These are phyloP conservation scores for Hypoxylon intermedium DNA, from an alignment of 495 filamentous ascomycete species.

Conservation along the genomic window DNA sequence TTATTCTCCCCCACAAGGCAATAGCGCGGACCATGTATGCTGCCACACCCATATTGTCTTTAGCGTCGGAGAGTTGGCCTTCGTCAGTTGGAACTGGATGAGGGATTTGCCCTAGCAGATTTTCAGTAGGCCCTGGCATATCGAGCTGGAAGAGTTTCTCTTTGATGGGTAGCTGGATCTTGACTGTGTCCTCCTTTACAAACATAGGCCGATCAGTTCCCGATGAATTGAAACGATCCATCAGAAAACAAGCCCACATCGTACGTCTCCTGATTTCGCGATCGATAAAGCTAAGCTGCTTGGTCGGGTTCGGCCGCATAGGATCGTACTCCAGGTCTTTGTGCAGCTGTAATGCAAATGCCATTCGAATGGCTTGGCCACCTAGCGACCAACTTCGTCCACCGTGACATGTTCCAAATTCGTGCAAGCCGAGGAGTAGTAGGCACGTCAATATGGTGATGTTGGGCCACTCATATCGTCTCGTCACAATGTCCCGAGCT, in stretches of 20 bases:
- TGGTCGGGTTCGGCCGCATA: constrained; percentile 67
- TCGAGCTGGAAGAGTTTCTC: constrained; percentile 91
- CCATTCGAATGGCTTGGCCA: constrained; percentile 95
- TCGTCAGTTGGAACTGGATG: constrained; percentile 68
- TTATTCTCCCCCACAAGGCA: constrained; percentile 86
- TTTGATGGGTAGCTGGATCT: constrained; percentile 88
- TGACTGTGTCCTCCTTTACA: constrained; percentile 84
- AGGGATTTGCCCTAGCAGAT: constrained; percentile 74
- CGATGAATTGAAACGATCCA: constrained; percentile 97
- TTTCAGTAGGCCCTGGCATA: constrained; percentile 86
- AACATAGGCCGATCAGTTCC: constrained; percentile 94
- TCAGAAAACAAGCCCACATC: constrained; percentile 97
- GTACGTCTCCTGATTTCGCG: constrained; percentile 89
- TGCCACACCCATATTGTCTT: constrained; percentile 90
- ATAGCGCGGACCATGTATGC: constrained; percentile 90
- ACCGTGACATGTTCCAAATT: constrained; percentile 96
- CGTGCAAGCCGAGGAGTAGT: constrained; percentile 86
- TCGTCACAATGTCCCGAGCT: constrained; percentile 82
- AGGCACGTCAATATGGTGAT: constrained; percentile 93
- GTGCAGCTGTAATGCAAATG: constrained; percentile 92
- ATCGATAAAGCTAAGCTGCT: constrained; percentile 85
- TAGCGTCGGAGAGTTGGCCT: constrained; percentile 70
- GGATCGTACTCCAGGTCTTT: constrained; percentile 91
- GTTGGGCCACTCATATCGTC: constrained; percentile 90
- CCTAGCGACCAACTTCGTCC: constrained; percentile 94